These are phyloP conservation scores for Actinomucor elegans DNA, from an alignment of 371 early-diverging fungal species.

Conservation along the genomic window DNA sequence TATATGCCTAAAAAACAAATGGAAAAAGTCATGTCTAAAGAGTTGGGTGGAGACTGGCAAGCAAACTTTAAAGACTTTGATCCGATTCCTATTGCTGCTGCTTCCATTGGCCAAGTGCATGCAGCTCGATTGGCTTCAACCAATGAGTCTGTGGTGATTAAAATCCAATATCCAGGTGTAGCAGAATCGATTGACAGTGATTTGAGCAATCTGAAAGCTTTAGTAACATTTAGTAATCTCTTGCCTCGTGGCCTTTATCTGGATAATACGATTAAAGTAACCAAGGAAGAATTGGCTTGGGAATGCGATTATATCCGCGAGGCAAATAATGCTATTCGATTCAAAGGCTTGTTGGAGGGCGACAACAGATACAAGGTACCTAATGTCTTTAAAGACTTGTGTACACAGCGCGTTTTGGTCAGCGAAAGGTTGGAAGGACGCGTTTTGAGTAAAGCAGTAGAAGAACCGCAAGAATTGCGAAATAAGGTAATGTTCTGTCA, in stretches of 20 bases:
- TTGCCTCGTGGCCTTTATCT: conserved; percentile 93
- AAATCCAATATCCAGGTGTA: conserved; percentile 97
- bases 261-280: conserved; percentile 93
- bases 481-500: conserved; percentile 52
- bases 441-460: conserved; percentile 66
- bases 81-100: conserved; percentile 87
- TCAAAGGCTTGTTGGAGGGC: conserved; percentile 60
- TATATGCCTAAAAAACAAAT: conserved; percentile 92
- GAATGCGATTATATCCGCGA: conserved; percentile 94
- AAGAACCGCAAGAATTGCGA: conserved; percentile 64
- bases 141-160: conserved; percentile 79
- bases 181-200: conserved; percentile 88
- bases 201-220: conserved; percentile 77
- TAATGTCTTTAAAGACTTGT: conserved; percentile 64
- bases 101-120: conserved; percentile 97
- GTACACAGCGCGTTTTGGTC: conserved; percentile 75
- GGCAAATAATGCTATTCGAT: conserved; percentile 73
- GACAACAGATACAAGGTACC: conserved; percentile 80
- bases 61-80: conserved; percentile 68
- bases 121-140: conserved; percentile 57
- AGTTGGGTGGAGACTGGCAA: conserved; percentile 82
- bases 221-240: conserved; percentile 79
- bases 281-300: conserved; percentile 88
- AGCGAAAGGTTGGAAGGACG: conserved; percentile 81
- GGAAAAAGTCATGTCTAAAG: conserved; percentile 69